Conservation (phyloP, 139 green algal species). For the Chlamydomonas sphaeroides region DNA sequence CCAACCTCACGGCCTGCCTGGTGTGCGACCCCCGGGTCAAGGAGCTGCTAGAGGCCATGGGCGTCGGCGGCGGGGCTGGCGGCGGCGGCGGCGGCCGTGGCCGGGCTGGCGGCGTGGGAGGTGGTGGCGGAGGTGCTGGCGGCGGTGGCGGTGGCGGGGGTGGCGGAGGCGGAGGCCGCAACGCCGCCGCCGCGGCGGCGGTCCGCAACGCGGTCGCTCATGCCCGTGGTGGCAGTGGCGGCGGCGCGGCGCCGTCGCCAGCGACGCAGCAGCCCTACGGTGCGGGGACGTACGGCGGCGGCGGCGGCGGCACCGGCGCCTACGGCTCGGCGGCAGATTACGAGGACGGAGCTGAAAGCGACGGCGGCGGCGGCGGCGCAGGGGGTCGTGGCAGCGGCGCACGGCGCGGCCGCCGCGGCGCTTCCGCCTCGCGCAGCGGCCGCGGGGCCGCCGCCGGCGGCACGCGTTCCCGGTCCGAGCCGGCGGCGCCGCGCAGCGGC, state of each 20-base stretch:
- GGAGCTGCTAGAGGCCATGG: conserved; percentile 47
- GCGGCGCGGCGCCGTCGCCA: too few relatives aligned
- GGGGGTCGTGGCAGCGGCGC: background rate
- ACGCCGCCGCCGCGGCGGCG: background rate
- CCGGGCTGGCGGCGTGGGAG: background rate
- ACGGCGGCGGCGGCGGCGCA: background rate
- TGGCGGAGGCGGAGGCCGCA: conserved; percentile 7
- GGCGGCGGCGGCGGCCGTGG: background rate
- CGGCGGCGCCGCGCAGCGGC: background rate
- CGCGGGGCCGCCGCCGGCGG: background rate
- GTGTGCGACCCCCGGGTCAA: conserved; percentile 57
- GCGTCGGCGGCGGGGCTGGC: background rate
- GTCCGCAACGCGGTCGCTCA: conserved; percentile 12
- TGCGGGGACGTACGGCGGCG: too few relatives aligned
- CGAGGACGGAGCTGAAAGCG: background rate
- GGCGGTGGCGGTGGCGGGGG: background rate
- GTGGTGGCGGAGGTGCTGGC: background rate
- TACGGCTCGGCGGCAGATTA: conserved; percentile 1
- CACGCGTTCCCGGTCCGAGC: background rate
- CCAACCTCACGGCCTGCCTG: conserved; percentile 52
- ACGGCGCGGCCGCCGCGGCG: background rate
- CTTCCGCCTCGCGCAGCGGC: background rate
- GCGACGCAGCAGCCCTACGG: background rate
- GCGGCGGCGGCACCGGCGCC: background rate
- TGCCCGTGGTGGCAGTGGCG: background rate